Evolutionary conservation across 441 rosid species (phyloP), one percentile per base, ranked within the genome.

Genomic region (Gossypium trilobum): DNA sequence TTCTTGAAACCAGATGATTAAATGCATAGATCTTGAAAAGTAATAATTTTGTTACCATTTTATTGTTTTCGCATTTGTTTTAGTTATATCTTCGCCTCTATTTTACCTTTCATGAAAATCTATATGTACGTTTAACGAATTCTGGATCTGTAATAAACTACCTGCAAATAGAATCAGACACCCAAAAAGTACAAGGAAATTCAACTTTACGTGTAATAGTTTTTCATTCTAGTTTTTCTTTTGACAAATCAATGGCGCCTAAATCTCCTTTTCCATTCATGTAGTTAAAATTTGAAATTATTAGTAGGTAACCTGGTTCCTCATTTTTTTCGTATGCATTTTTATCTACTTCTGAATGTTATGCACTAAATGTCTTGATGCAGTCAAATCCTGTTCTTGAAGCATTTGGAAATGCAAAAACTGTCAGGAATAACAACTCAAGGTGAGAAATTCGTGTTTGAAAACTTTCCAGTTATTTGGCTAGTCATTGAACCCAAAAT

Each of bases 341-440:
- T 17, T 14, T 25, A 36, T 4, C 51, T 52, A 58, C 4, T 29
- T 71, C 63, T 82, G 42, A 72, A 64, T 71, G 74, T 78, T 62
- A 74, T 79, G 68, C 81, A 67, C 79, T 73, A 80, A 74, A 66
- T 78, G 73, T 72, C 72, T 65, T 68, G 73, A 36, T 87, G 88
- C 92, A 91, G 98, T 93, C 98, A 69, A 93, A 93, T 85, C 97
- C 98, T 68, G 96, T 91, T 80, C 93, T 91, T 19, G 98, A 93
- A 84, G 98, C 98, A 63, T 93, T 93, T 80, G 98, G 98, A 77
- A 93, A 93, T 73, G 98, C 97, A 39, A 93, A 93, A 87, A 93
- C 98, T 16, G 96, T 86, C 57, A 90, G 85, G 77, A 93, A 93
- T 81, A 86, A 88, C 79, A 93, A 93, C 75, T 93, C 97, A 42